A percentile compares a stretch with the other conserved stretches of the same genome.
phyloP scores from a whole-genome alignment of 352 stramenopile species.

The Halophytophthora polymorphica region DNA sequence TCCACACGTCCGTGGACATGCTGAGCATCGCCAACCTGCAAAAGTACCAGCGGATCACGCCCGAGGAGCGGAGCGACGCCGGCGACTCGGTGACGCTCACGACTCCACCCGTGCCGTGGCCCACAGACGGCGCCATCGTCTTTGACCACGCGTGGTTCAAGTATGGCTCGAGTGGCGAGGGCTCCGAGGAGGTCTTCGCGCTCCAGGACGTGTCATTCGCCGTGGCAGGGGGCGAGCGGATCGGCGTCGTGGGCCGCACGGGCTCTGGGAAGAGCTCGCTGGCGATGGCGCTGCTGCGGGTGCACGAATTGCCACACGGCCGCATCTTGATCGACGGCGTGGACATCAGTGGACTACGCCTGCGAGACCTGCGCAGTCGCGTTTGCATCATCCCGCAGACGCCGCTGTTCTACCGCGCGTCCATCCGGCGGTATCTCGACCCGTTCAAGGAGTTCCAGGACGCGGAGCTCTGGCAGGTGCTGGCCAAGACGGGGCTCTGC shows the following conservation, averaged over 20 bases:
- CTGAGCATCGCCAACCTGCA: conserved; percentile 34
- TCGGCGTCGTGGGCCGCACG: conserved; percentile 56
- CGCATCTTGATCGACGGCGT: conserved; percentile 89
- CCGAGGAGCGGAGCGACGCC: conserved; percentile 17
- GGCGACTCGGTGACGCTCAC: conserved; percentile 7
- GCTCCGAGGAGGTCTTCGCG: conserved; percentile 37
- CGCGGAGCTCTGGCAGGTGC: conserved; percentile 41
- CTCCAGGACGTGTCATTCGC: conserved; percentile 51
- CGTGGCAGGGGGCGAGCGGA: conserved; percentile 42
- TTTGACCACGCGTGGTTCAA: conserved; percentile 83
- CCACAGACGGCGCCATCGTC: conserved; percentile 52
- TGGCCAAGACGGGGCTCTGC: conserved; percentile 40
- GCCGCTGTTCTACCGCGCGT: conserved; percentile 90
- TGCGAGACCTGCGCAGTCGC: conserved; percentile 41
- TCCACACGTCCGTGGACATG: conserved; percentile 35
- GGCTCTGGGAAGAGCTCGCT: conserved; percentile 58
- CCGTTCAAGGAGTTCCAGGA: conserved; percentile 84
- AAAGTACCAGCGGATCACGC: conserved; percentile 62
- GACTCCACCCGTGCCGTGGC: conserved; percentile 48
- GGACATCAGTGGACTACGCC: conserved; percentile 53
- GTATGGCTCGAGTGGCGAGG: conserved; percentile 47
- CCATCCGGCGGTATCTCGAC: conserved; percentile 91
- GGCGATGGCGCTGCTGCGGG: conserved; percentile 53
- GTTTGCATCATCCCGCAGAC: conserved; percentile 84
- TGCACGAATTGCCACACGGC: conserved; percentile 39